phyloP scores from a whole-genome alignment of 2,329 filamentous ascomycete genomes.

The Trichoderma simmonsii region DNA sequence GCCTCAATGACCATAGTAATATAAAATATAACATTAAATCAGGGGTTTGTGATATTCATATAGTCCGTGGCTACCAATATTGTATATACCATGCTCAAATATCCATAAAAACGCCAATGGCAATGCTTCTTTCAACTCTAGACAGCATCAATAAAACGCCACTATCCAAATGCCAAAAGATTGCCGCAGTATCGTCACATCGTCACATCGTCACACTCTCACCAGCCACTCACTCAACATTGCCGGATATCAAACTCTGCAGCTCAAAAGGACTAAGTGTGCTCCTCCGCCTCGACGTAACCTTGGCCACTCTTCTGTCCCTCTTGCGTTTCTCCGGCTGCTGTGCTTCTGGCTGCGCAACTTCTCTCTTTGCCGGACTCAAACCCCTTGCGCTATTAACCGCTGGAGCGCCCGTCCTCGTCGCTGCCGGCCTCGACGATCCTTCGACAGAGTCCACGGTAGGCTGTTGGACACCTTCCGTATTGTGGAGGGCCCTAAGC shows the following conservation, averaged over 20 bases:
- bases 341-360: constrained; percentile 22
- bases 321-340: constrained; percentile 46
- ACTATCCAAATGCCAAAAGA: not conserved
- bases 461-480: constrained; percentile 31
- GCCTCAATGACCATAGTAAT: no score
- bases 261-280: constrained; percentile 75
- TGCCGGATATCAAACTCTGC: constrained; percentile 57
- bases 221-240: constrained; percentile 37
- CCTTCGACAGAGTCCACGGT: constrained; percentile 18
- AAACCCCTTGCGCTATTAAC: constrained; percentile 6
- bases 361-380: constrained; percentile 38
- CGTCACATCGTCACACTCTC: not conserved
- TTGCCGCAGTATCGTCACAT: not conserved
- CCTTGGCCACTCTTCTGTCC: constrained; percentile 52
- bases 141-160: not conserved
- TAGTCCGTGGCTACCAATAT: not conserved
- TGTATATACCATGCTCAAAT: not conserved
- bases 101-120: not conserved
- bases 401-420: not conserved
- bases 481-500: constrained; percentile 51
- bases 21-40: not conserved
- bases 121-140: not conserved
- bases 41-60: not conserved
- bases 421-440: constrained; percentile 12
- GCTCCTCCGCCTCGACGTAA: constrained; percentile 63